Conservation (phyloP, 2,329 filamentous ascomycete species). For the Fusarium hostae region DNA sequence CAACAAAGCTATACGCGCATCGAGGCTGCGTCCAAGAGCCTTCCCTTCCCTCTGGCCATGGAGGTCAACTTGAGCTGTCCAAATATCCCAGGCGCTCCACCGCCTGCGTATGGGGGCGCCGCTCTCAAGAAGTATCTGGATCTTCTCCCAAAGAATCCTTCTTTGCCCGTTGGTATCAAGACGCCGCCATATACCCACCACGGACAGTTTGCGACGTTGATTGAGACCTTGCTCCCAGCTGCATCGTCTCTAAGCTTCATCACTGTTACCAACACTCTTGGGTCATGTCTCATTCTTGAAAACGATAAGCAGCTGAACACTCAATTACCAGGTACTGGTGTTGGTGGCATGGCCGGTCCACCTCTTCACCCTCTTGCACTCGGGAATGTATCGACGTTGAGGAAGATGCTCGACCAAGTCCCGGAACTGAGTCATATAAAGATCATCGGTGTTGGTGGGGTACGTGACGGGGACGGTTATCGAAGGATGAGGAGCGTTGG, state of each 20-base stretch:
- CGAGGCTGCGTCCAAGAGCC: slow-evolving; percentile 48
- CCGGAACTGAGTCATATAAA: slow-evolving; percentile 62
- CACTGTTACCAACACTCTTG: slow-evolving; percentile 79
- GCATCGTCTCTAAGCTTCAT: slow-evolving; percentile 67
- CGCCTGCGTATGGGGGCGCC: slow-evolving; percentile 72
- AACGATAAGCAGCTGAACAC: slow-evolving; percentile 44
- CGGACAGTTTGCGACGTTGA: slow-evolving; percentile 70
- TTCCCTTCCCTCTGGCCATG: slow-evolving; percentile 68
- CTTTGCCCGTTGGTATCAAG: slow-evolving; percentile 70
- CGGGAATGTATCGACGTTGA: slow-evolving; percentile 79
- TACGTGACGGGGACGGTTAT: slow-evolving; percentile 71
- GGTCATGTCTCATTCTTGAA: slow-evolving; percentile 70
- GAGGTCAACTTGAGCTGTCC: slow-evolving; percentile 84
- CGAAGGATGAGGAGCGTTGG: slow-evolving; percentile 74
- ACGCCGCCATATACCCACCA: slow-evolving; percentile 80
- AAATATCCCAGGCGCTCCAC: slow-evolving; percentile 75
- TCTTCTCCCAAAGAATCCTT: slow-evolving; percentile 53
- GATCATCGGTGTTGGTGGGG: slow-evolving; percentile 79
- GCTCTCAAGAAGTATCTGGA: slow-evolving; percentile 66
- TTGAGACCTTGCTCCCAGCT: slow-evolving; percentile 59
- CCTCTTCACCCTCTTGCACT: slow-evolving; percentile 78
- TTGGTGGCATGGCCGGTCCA: slow-evolving; percentile 78
- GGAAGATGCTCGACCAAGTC: slow-evolving; percentile 65
- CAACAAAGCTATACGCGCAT: slow-evolving; percentile 65
- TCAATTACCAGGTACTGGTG: slow-evolving; percentile 64